Base-by-base conservation (phyloP, 306 rosid genomes). In the Vachellia pachyceras region DNA sequence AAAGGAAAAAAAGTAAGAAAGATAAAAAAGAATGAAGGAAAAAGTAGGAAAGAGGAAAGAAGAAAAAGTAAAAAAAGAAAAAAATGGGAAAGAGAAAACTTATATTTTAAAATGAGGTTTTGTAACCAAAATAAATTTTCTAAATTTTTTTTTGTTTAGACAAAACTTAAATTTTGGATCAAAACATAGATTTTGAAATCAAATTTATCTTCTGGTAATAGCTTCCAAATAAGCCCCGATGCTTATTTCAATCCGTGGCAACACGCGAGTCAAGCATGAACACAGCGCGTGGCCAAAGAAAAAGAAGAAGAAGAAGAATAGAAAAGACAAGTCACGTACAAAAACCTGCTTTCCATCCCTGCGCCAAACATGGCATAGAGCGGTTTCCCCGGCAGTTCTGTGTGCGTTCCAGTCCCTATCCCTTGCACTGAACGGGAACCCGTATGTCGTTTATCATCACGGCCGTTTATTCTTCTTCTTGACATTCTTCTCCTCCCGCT, bases 351-450 rank as follows among this genome's bases (percentile, higher is more conserved):
- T 42, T 44, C 33, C 39, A 12, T 39, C 49, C 6, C 33, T 15
- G 75, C 42, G 9, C 23, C 57, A 23, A 3, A 69, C 54, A 69
- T 70, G 25, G 42, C 63, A 15, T 33, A 72, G 77, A 72, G 37
- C 33, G 46, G 61, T 46, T 49, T 72, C 45, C 61, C 63, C n/a
- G 63, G 76, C 76, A 72, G 77, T n/a, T n/a, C n/a, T n/a, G n/a
- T n/a, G n/a, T n/a, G n/a, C 60, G 25, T 33, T 45, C 18, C 57
- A 23, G 57, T 45, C 39, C 13, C 6, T 44, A 22, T 12, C 10
- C 29, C 40, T 12, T 9, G 42, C 76, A 23, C 18, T 25, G 25
- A 70, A 45, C 23, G 23, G 61, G 1, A 47, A 12, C 7, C 25
- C 42, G 15, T 3, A 29, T 15, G 25, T 72, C 76, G 61, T 15